Evolutionary conservation across 306 rosid species (phyloP), one percentile per base, ranked within the genome.

Genomic region (Ormosia emarginata): DNA sequence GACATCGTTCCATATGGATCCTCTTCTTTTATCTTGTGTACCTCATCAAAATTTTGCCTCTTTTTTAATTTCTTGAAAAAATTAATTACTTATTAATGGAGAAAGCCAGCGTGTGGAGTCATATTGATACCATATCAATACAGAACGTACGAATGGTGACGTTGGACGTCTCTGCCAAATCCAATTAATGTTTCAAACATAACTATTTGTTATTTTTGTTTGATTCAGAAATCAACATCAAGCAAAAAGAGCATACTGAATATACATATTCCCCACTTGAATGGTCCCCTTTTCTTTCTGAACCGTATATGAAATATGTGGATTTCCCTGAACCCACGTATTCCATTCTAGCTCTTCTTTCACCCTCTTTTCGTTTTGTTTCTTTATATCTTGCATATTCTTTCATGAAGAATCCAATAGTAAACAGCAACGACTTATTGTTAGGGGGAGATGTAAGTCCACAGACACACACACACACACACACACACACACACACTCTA

Each of bases 201-300:
- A 43, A 18, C 44, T 47, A 15, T 5, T 30, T 78, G 36, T 50
- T 62, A 15, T 24, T 57, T 74, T 82, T 82, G 82, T 55, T 37
- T 41, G 32, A 32, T 41, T 44, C 39, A 32, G 8, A 68, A 80
- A 75, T 80, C 81, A 56, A 43, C 67, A 69, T 75, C 61, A 67
- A 44, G 59, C 40, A 73, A 12, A 78, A 82, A 62, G 81, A 33
- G 39, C 33, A 55, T 34, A 13, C 3, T 50, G 57, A 64, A 17
- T 8, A 52, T 24, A 24, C 24, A 24, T 32, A 37, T 18, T 24
- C 56, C 44, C 64, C 30, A 43, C 49, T 14, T 50, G 55, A 14
- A 74, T 67, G 84, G 87, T 84, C 87, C 84, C 84, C 83, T 58
- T 5, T 68, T 33, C 4, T 56, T 36, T 7, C 10, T 39, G 59